Base-by-base conservation (phyloP, 2,329 filamentous ascomycete species). In the Aspergillus costaricaensis region DNA sequence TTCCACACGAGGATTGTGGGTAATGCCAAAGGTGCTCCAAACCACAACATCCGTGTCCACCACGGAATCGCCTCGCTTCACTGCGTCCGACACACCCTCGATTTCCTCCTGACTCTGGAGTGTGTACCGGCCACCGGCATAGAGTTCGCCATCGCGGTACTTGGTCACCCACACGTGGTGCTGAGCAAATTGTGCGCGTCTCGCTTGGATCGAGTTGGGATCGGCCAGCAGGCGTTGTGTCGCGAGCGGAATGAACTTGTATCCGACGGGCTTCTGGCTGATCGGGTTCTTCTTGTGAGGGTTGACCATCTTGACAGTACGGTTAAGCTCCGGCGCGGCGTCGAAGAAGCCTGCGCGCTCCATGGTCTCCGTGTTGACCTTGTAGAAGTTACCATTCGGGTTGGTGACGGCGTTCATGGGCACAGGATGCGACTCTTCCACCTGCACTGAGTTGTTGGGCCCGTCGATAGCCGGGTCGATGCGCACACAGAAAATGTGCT, bases 401-500 rank as follows among this genome's bases (percentile, higher is more conserved):
- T 87, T 87, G 66, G 75, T 77, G 1, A 68, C 68, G 3, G 76
- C 72, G 39, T 82, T 80, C 58, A 86, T 79, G 1, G 85, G 82
- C 76, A 89, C 85, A 0, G 86, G 73, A 59, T 85, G 82, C 0
- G 83, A 83, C 68, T 86, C 85, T 47, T 84, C 81, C 63, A 88
- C 80, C 48, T 83, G 76, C 6, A 86, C 75, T 0, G 81, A 77
- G 68, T 86, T 86, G n/a, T 77, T 73, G 39, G 79, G 76, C 0
- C 85, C 85, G 48, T 84, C 85, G 36, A 87, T 75, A 62, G 83
- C 84, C 12, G 85, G 85, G 66, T 88, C 86, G 5, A 88, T 81
- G n/a, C 86, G 83, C 0, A 88, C 79, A 41, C 83, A 86, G 76
- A 92, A 91, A 67, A 91, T 89, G 74, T 92, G 90, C 71, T 92